Evolutionary conservation across 352 stramenopile genomes (phyloP), one percentile per base, ranked within the genome.

Genomic region (Phytopythium helicoides): DNA sequence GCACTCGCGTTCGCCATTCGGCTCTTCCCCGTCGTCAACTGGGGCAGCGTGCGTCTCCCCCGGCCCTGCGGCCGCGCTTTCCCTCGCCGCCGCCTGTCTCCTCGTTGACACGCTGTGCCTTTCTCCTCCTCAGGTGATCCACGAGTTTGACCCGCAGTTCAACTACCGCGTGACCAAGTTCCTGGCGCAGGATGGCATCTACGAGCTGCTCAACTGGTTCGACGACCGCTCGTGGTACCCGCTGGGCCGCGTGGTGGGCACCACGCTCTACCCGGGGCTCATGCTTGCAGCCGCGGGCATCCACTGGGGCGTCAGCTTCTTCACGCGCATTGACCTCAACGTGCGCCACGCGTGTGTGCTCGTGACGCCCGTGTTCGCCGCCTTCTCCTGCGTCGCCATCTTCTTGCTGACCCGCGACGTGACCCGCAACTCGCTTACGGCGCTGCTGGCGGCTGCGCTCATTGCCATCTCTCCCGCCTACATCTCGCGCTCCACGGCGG

Each of bases 161-260:
- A 99, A 99, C 70, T 99, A 97, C 80, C 89, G 97, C 53, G 97
- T 97, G 22, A 99, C 97, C 46, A 97, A 99, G 75, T 96, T 97
- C 45, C 75, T 99, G 14, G 73, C 80, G 35, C 76, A 95, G 26
- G 64, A 98, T 48, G 97, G 97, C 26, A 73, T 83, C 28, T 78
- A 95, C 37, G 92, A 95, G 47, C 98, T 99, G 58, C 83, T 98
- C 49, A 81, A 97, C 54, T 99, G 97, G 97, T 99, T 99, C 59
- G 97, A 99, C 68, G 91, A 98, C 73, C 95, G 84, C 66, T 73
- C 84, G 15, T 98, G 94, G 94, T 98, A 97, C 55, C 94, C 94
- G 28, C 73, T 98, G 18, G 94, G 94, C 2, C 86, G 94, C 23
- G 86, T 86, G 34, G 87, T 98, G 11, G 94, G 94, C 14, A 92